Conservation (phyloP, 495 filamentous ascomycete genomes). For the Hypoxylon trugodes region DNA sequence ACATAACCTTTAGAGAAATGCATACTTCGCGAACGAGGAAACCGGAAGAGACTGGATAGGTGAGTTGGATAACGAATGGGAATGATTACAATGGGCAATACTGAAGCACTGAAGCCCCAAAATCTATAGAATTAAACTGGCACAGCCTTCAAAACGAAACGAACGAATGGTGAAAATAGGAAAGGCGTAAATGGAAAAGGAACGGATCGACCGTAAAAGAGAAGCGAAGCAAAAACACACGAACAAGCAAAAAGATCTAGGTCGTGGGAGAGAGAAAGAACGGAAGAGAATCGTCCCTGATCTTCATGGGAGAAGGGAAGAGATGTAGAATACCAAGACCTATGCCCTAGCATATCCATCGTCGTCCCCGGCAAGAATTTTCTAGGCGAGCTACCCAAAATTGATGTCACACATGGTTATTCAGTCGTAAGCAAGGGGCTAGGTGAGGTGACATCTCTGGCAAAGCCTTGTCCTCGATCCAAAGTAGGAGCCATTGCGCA, state of each 20-base stretch:
- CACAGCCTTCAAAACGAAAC: conserved; percentile 37
- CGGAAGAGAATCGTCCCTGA: conserved; percentile 29
- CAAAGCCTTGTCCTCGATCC: conserved; percentile 13
- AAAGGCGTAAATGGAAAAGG: conserved; percentile 17
- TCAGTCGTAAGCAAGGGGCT: not conserved
- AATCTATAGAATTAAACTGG: conserved; percentile 29
- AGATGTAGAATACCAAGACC: conserved; percentile 37
- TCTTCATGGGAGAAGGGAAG: conserved; percentile 24
- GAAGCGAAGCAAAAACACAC: conserved; percentile 22
- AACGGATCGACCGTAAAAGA: conserved; percentile 38
- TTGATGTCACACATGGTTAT: conserved; percentile 30
- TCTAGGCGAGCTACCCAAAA: conserved; percentile 8
- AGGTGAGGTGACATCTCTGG: conserved; percentile 27
- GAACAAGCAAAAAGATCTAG: conserved; percentile 17
- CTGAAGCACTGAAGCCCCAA: conserved; percentile 3
- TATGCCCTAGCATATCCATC: conserved; percentile 26
- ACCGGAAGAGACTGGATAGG: conserved; percentile 13
- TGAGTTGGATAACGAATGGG: not conserved
- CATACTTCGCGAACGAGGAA: conserved; percentile 11
- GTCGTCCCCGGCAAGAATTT: conserved; percentile 14
- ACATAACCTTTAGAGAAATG: conserved; percentile 12
- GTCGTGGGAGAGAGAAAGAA: conserved; percentile 21
- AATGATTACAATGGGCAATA: conserved; percentile 15
- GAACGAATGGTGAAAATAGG: conserved; percentile 30
- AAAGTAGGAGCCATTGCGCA: conserved; percentile 15